Evolutionary conservation across 2,329 filamentous ascomycete genomes (phyloP).

Genomic region (Camillea tinctor): DNA sequence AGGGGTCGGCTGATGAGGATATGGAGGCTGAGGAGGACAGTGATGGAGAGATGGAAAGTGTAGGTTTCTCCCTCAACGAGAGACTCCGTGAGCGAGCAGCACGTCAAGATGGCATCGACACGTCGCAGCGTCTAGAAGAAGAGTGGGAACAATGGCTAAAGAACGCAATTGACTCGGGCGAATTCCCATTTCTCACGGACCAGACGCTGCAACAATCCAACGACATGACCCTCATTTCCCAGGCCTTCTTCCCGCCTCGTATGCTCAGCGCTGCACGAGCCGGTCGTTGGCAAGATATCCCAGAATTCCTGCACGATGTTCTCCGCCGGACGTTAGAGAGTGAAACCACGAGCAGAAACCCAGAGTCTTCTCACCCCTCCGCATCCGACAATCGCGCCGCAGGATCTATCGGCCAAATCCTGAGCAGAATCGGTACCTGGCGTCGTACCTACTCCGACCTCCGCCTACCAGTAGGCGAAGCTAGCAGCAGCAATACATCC

Average conservation of each 20-base stretch:
- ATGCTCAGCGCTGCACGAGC: conserved; percentile 55
- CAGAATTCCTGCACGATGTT: conserved; percentile 53
- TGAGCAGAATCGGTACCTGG: conserved; percentile 16
- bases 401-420: conserved; percentile 11
- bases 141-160: conserved; percentile 76
- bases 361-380: conserved; percentile 11
- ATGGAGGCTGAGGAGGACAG: conserved; percentile 54
- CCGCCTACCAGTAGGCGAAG: conserved; percentile 41
- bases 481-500: conserved; percentile 16
- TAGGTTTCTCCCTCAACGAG: conserved; percentile 62
- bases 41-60: conserved; percentile 52
- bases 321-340: conserved; percentile 47
- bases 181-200: conserved; percentile 48
- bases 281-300: conserved; percentile 58
- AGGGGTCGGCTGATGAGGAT: conserved; percentile 45
- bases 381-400: conserved; percentile 9
- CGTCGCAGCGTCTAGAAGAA: conserved; percentile 60
- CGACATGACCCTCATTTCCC: conserved; percentile 35
- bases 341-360: conserved; percentile 26
- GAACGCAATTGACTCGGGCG: conserved; percentile 64
- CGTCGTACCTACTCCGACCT: conserved; percentile 33
- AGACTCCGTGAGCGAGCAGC: conserved; percentile 64
- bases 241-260: conserved; percentile 46
- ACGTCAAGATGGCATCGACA: conserved; percentile 59
- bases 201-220: conserved; percentile 38